Base-by-base conservation (phyloP, 352 stramenopile species). In the Vaucheria bursata region DNA sequence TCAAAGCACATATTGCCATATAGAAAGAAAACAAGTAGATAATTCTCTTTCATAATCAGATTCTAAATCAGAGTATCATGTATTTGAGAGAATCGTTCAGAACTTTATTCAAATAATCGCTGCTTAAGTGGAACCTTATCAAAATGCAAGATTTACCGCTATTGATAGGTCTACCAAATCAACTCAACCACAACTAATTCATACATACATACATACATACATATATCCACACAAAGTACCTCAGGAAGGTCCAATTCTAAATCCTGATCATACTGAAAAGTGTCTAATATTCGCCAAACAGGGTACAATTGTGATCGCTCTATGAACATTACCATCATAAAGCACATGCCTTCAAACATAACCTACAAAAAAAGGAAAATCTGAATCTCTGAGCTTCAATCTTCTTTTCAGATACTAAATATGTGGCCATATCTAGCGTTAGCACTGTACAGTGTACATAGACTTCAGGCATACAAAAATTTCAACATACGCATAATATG, bases 301-400 rank as follows among this genome's bases (percentile, higher is more conserved):
- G 53, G 34, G 53, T 37, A 7, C 2, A 68, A 34, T 34, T 68
- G 53, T 7, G 53, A 68, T 2, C 53, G 53, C 53, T 68, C 53
- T 37, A 68, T 68, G 53, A 68, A 68, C 2, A 68, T 31, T 34
- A 68, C 53, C 53, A 68, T 68, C 53, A 68, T 68, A 34, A 34
- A 37, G 53, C 53, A 68, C 53, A 68, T 31, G 2, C 53, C 53
- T 34, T 68, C 53, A 31, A 68, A 7, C 8, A 7, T 8, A 2
- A 68, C 53, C 53, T 68, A 34, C 53, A 68, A 59, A 25, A 59
- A 12, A 59, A 18, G n/a, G n/a, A n/a, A n/a, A n/a, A n/a, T n/a
- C n/a, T n/a, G n/a, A n/a, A n/a, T n/a, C n/a, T n/a, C n/a, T n/a
- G n/a, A n/a, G n/a, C n/a, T n/a, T n/a, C n/a, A n/a, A n/a, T n/a